Conservation (phyloP, 1,284 basidiomycete species). For the Pseudozyma pruni region DNA sequence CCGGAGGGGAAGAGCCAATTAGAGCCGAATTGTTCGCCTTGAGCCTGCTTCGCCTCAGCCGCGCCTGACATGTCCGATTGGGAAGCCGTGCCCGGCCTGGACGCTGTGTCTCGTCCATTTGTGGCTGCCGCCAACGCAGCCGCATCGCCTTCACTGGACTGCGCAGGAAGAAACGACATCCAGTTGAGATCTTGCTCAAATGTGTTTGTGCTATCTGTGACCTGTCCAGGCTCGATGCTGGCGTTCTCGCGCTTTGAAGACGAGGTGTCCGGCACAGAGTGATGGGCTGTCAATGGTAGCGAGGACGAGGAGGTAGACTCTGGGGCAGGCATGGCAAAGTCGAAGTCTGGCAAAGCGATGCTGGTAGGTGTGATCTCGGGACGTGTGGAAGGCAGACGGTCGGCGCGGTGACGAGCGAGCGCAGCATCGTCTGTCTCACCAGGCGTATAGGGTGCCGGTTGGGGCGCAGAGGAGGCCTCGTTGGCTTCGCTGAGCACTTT, state of each 20-base stretch:
- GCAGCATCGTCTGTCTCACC: constrained; percentile 28
- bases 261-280: constrained; percentile 14
- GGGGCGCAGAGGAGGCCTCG: constrained; percentile 16
- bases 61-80: neutral
- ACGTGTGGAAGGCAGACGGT: constrained; percentile 10
- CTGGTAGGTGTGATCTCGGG: constrained; percentile 33
- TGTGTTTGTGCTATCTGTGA: constrained; percentile 1
- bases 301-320: constrained; percentile 20
- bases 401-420: constrained; percentile 13
- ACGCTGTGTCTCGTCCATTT: neutral
- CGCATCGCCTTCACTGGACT: constrained; percentile 6
- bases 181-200: constrained; percentile 32
- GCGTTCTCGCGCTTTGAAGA: constrained; percentile 18
- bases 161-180: constrained; percentile 29
- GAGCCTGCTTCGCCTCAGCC: neutral
- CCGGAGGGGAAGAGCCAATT: constrained; percentile 12
- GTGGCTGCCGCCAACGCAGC: constrained; percentile 1
- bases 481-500: constrained; percentile 42
- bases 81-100: neutral
- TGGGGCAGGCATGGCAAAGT: constrained; percentile 29
- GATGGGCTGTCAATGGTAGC: constrained; percentile 7
- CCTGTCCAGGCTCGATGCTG: constrained; percentile 1
- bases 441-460: constrained; percentile 18
- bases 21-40: neutral
- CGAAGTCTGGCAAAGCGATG: constrained; percentile 29